These are phyloP conservation scores for Mrakia hoshinonis DNA, from an alignment of 768 basidiomycete species.

Conservation along the genomic window DNA sequence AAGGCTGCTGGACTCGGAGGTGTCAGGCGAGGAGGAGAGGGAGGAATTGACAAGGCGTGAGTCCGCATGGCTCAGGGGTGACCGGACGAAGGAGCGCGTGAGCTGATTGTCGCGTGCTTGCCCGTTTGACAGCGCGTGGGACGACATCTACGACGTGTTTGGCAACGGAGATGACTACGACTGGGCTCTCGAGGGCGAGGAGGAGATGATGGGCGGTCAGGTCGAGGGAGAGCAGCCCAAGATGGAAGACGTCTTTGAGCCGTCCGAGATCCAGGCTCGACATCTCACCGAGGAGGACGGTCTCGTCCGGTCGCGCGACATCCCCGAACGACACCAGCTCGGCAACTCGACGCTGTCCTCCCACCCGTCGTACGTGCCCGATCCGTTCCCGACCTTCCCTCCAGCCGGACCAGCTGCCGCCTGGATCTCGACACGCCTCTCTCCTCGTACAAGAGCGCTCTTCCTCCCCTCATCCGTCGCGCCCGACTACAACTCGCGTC, in stretches of 20 bases:
- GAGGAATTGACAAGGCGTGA: slow-evolving; percentile 29
- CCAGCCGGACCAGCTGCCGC: slow-evolving; percentile 72
- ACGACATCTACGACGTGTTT: slow-evolving; percentile 91
- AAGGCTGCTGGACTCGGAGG: slow-evolving; percentile 32
- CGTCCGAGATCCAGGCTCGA: slow-evolving; percentile 82
- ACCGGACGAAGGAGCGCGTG: not conserved
- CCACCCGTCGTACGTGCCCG: slow-evolving; percentile 50
- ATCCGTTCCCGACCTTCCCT: slow-evolving; percentile 52
- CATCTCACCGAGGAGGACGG: slow-evolving; percentile 90
- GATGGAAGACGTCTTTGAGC: slow-evolving; percentile 92
- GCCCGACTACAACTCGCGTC: not conserved
- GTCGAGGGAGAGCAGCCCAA: slow-evolving; percentile 61
- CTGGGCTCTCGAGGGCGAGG: slow-evolving; percentile 72
- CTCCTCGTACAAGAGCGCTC: slow-evolving; percentile 48
- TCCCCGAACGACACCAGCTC: slow-evolving; percentile 93
- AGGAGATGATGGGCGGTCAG: slow-evolving; percentile 49
- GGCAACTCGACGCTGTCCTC: slow-evolving; percentile 71
- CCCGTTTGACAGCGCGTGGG: slow-evolving; percentile 64
- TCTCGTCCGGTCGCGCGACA: slow-evolving; percentile 76
- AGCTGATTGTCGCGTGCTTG: slow-evolving; percentile 18
- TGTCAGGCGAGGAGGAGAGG: slow-evolving; percentile 23
- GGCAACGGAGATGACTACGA: slow-evolving; percentile 95
- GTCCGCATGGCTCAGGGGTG: not conserved
- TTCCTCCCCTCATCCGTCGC: slow-evolving; percentile 30
- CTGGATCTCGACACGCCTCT: slow-evolving; percentile 78